phyloP scores from a whole-genome alignment of 768 basidiomycete genomes.

The Lentinula raphanica region DNA sequence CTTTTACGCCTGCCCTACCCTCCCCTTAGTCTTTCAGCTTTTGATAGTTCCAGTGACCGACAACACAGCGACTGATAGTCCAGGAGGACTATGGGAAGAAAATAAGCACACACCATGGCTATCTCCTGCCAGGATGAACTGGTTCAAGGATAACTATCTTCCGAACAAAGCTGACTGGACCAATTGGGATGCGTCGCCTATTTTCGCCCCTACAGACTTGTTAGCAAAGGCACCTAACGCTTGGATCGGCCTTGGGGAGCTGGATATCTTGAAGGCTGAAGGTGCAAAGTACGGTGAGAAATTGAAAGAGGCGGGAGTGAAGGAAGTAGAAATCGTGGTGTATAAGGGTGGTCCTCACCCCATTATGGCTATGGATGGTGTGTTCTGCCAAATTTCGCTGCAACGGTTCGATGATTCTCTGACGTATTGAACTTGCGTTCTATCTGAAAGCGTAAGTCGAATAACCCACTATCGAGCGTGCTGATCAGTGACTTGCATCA shows the following conservation, averaged over 20 bases:
- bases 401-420: neutral
- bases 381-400: too few species aligned
- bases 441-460: neutral
- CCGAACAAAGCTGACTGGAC: conserved; percentile 54
- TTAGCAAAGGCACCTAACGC: conserved; percentile 48
- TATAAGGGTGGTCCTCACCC: conserved; percentile 68
- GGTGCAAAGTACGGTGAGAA: conserved; percentile 60
- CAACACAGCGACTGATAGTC: conserved; percentile 51
- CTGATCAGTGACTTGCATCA: conserved; percentile 8
- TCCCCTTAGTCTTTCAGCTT: conserved; percentile 52
- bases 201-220: conserved; percentile 57
- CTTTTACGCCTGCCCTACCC: conserved; percentile 34
- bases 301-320: conserved; percentile 44
- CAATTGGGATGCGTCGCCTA: conserved; percentile 67
- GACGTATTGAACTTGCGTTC: neutral
- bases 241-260: conserved; percentile 60
- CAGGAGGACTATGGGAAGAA: conserved; percentile 43
- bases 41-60: conserved; percentile 71
- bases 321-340: conserved; percentile 42
- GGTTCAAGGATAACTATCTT: conserved; percentile 69
- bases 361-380: conserved; percentile 72
- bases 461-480: too few species aligned
- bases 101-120: conserved; percentile 59
- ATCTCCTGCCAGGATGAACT: conserved; percentile 58
- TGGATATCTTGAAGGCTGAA: conserved; percentile 65